These are phyloP conservation scores for Populus pruinosa DNA, from an alignment of 345 rosid genomes.

Conservation along the genomic window DNA sequence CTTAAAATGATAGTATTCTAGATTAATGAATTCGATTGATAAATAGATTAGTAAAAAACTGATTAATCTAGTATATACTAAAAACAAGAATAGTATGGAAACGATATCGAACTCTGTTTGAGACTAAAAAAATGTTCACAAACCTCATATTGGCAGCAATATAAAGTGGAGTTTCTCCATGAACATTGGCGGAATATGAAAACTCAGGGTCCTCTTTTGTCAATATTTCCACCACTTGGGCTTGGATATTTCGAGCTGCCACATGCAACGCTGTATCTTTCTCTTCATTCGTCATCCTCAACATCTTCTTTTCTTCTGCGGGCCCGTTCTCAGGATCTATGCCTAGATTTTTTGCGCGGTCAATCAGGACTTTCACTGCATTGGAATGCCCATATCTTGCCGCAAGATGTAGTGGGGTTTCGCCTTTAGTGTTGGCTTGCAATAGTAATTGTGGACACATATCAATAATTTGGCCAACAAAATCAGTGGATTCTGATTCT, in stretches of 20 bases:
- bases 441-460: background rate
- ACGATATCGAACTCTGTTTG: too few species aligned
- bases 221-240: background rate
- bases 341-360: background rate
- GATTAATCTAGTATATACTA: too few species aligned
- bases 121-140: too few species aligned
- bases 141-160: background rate
- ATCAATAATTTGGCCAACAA: too few species aligned
- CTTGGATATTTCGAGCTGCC: background rate
- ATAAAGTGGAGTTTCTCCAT: background rate
- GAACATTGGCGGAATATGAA: background rate
- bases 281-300: background rate
- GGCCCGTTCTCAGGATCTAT: background rate
- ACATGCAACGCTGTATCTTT: slow-evolving; percentile 6
- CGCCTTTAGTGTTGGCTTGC: background rate
- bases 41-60: too few species aligned
- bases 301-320: background rate
- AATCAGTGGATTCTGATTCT: too few species aligned
- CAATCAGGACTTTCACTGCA: background rate
- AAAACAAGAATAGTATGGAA: too few species aligned
- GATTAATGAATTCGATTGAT: too few species aligned
- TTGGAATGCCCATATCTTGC: background rate
- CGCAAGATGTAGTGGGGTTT: background rate
- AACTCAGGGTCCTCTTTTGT: background rate
- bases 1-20: too few species aligned